Conservation (phyloP, 345 rosid species). For the Corchorus capsularis region DNA sequence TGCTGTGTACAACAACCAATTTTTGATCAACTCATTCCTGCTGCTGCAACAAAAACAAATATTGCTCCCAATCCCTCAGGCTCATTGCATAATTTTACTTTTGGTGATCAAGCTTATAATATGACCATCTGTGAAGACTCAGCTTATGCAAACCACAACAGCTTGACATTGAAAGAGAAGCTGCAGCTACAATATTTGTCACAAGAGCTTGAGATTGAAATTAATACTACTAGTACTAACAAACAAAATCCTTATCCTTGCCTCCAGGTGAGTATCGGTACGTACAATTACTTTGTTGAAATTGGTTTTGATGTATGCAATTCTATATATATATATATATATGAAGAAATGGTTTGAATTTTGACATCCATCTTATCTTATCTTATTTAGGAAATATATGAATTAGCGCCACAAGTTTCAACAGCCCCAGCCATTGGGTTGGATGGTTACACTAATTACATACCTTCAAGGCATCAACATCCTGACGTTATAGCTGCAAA, state of each 20-base stretch:
- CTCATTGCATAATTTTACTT: too few species aligned
- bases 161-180: constrained; percentile 27
- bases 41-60: too few species aligned
- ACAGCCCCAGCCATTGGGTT: constrained; percentile 4
- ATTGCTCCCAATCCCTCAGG: background rate
- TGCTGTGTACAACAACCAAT: background rate
- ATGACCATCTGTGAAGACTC: background rate
- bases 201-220: constrained; percentile 29
- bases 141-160: background rate
- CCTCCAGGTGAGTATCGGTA: too few species aligned
- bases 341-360: background rate
- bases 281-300: too few species aligned
- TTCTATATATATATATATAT: too few species aligned
- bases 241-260: too few species aligned
- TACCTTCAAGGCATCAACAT: background rate
- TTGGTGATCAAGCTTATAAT: too few species aligned
- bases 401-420: constrained; percentile 12
- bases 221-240: background rate
- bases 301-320: too few species aligned
- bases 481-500: constrained; percentile 18
- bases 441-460: constrained; percentile 6
- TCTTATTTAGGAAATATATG: constrained; percentile 18
- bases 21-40: background rate
- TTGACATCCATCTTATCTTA: background rate
- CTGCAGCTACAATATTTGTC: constrained; percentile 27